These are phyloP conservation scores for Psidium friedrichsthalianum DNA, from an alignment of 345 rosid genomes.

Conservation along the genomic window DNA sequence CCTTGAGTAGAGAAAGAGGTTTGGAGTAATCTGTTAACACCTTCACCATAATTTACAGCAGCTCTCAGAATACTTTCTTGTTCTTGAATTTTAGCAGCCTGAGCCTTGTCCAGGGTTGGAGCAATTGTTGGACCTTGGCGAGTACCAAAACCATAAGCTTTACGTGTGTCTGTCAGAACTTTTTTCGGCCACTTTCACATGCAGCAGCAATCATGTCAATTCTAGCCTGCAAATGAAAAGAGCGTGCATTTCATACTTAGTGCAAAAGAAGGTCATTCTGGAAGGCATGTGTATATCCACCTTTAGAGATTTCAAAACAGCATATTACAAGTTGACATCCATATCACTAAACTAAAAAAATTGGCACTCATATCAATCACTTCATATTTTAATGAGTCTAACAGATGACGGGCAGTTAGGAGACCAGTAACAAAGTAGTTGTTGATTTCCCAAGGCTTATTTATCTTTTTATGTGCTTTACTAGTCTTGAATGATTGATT, in stretches of 20 bases:
- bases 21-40: slow-evolving; percentile 14
- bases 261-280: neutral
- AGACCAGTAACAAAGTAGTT: neutral
- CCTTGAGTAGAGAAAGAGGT: neutral
- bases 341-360: neutral
- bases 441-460: neutral
- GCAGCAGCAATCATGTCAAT: slow-evolving; percentile 83
- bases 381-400: neutral
- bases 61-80: slow-evolving; percentile 70
- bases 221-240: slow-evolving; percentile 39
- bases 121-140: slow-evolving; percentile 77
- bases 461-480: neutral
- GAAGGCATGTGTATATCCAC: neutral
- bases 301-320: neutral
- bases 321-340: neutral
- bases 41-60: slow-evolving; percentile 74
- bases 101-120: slow-evolving; percentile 76
- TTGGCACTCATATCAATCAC: neutral
- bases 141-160: slow-evolving; percentile 71
- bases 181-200: slow-evolving; percentile 93
- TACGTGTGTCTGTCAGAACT: slow-evolving; percentile 73
- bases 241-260: neutral
- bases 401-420: neutral
- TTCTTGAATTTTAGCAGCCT: slow-evolving; percentile 83
- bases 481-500: neutral